Conservation (phyloP, 1,284 basidiomycete species). For the Ustilago crameri region DNA sequence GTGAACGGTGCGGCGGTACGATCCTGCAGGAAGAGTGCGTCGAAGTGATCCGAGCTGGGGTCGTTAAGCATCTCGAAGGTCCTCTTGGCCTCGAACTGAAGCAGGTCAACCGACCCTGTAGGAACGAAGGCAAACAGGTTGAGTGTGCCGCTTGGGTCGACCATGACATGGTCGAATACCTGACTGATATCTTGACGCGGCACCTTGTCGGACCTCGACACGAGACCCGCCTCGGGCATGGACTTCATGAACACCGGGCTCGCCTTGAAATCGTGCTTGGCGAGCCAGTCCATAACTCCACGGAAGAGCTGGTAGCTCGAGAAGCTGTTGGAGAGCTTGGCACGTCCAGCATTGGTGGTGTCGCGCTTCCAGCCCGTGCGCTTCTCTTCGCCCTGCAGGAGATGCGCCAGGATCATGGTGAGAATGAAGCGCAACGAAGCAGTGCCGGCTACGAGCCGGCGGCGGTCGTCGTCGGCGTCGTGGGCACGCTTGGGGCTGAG, state of each 20-base stretch:
- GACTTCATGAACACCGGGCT: constrained; percentile 76
- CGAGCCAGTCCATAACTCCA: constrained; percentile 80
- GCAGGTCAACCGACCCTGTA: constrained; percentile 76
- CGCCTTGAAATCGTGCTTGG: constrained; percentile 76
- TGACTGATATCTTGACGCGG: constrained; percentile 66
- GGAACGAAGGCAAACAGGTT: constrained; percentile 75
- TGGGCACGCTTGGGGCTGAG: constrained; percentile 56
- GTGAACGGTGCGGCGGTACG: constrained; percentile 58
- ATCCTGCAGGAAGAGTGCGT: constrained; percentile 76
- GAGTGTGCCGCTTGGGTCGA: constrained; percentile 81
- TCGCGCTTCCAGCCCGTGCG: constrained; percentile 30
- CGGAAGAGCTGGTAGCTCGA: constrained; percentile 89
- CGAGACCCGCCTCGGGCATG: constrained; percentile 54
- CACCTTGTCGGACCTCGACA: constrained; percentile 56
- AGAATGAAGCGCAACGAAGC: constrained; percentile 77
- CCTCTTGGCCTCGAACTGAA: constrained; percentile 69
- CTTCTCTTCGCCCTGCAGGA: constrained; percentile 68
- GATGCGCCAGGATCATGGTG: constrained; percentile 66
- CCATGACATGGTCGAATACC: constrained; percentile 73
- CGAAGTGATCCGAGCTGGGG: constrained; percentile 75
- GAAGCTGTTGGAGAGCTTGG: constrained; percentile 75
- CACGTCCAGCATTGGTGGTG: constrained; percentile 69
- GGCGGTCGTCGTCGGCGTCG: constrained; percentile 23
- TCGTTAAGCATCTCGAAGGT: constrained; percentile 65
- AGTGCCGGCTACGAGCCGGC: constrained; percentile 56